A percentile compares a stretch with the other conserved stretches of the same genome.
phyloP scores from a whole-genome alignment of 257 asterid species.

The Eustoma russellianum region DNA sequence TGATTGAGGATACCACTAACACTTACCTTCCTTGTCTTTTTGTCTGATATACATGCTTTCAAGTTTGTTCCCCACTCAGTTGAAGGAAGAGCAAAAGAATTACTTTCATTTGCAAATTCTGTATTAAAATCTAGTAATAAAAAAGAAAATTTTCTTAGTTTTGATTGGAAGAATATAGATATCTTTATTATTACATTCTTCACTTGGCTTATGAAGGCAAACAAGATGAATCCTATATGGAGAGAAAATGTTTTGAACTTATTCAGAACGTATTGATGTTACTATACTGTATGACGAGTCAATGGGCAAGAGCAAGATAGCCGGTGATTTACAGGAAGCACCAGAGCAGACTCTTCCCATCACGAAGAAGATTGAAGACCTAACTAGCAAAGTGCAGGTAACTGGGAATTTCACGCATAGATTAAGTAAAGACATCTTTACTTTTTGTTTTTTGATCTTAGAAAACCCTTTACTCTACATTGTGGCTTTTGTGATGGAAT shows the following conservation, averaged over 20 bases:
- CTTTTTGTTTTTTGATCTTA: background rate
- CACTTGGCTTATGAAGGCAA: background rate
- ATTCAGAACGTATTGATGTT: conserved; percentile 27
- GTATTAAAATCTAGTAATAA: no score
- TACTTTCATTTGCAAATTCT: no score
- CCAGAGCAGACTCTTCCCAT: conserved; percentile 43
- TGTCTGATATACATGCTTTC: no score
- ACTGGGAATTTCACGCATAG: no score
- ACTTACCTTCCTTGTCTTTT: no score
- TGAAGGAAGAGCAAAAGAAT: no score
- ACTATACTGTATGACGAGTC: conserved; percentile 1
- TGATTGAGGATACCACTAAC: no score
- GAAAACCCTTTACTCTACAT: background rate
- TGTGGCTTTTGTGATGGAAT: background rate
- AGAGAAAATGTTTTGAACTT: background rate
- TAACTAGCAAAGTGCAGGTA: conserved; percentile 58
- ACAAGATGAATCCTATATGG: no score
- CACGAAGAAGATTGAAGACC: conserved; percentile 43
- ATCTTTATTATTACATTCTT: no score
- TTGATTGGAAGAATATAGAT: background rate
- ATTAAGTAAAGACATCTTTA: background rate
- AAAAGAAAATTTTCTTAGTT: no score
- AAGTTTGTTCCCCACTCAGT: no score
- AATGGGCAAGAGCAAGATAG: conserved; percentile 23
- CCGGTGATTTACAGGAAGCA: conserved; percentile 28